A percentile compares a stretch with the other conserved stretches of the same genome.
phyloP scores from a whole-genome alignment of 108 stramenopile species.

The Phaeodactylum tricornutum region DNA sequence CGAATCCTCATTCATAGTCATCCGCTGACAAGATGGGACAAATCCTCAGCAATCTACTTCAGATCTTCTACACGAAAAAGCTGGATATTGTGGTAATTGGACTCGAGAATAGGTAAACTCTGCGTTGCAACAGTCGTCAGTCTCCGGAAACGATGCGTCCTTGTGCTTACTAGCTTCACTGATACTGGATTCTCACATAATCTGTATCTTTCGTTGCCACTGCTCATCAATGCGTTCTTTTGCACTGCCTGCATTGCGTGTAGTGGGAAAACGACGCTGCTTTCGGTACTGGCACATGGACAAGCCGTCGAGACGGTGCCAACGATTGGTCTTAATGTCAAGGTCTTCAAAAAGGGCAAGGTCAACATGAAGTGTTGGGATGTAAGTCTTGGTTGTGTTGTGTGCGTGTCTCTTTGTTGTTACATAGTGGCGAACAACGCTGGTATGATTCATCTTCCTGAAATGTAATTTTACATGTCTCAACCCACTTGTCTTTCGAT shows the following conservation, averaged over 20 bases:
- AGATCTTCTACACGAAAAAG: constrained; percentile 90
- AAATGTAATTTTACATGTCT: too few species aligned
- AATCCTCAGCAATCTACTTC: constrained; percentile 63
- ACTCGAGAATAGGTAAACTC: constrained; percentile 78
- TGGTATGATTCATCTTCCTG: too few species aligned
- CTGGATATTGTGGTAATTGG: constrained; percentile 96
- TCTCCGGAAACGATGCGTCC: not conserved
- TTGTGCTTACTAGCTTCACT: not conserved
- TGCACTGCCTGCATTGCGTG: constrained; percentile 1
- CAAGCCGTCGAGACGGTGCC: constrained; percentile 89
- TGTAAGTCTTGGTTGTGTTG: too few species aligned
- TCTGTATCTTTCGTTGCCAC: not conserved
- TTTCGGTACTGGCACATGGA: constrained; percentile 90
- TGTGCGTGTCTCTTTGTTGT: too few species aligned
- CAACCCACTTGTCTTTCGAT: too few species aligned
- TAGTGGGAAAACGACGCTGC: constrained; percentile 90
- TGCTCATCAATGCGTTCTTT: too few species aligned
- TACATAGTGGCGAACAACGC: too few species aligned
- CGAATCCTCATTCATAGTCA: not conserved
- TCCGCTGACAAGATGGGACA: constrained; percentile 42
- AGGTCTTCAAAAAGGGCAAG: constrained; percentile 81
- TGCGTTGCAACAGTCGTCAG: too few species aligned
- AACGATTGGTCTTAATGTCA: constrained; percentile 94
- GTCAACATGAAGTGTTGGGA: constrained; percentile 99
- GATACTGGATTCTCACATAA: not conserved